Base-by-base conservation (phyloP, 2,329 filamentous ascomycete genomes). In the Ophiocordyceps camponoti-floridani region DNA sequence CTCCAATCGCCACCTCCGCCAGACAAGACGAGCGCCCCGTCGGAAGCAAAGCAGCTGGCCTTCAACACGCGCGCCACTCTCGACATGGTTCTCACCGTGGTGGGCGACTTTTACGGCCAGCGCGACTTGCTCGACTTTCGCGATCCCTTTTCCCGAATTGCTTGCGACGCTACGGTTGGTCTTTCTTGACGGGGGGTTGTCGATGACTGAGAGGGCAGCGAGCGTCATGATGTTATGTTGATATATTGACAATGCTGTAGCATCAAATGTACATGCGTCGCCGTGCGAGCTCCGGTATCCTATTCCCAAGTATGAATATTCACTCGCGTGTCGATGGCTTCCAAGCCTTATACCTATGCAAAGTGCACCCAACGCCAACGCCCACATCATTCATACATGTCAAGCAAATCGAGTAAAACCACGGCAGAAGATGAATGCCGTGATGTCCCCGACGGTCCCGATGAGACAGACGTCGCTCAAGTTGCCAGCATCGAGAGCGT, bases 81-180 rank as follows among this genome's bases (percentile, higher is more conserved):
- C 31, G 88, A 93, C 62, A 94, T 94, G 85, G 84, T 95, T 44
- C 67, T 95, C 52, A 91, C 84, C 0, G 72, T 95, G 33, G 80
- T 83, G 42, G 88, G 86, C 53, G 87, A 94, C 62, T 77, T 84
- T 51, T 96, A 88, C 62, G 87, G 89, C 1, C 89, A 96, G 62
- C 72, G 81, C 50, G 89, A 96, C 60, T 62, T 95, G 49, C 70
- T 95, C 43, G 77, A 83, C 53, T 83, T 80, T 49, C 74, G 86
- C 47, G 74, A 81, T 48, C 73, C 73, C 4, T 78, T 77, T 53
- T 62, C 67, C 19, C 62, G 64, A 31, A 57, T 68, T 51, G 67
- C 61, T n/a, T 2, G 11, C 2, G 33, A 11, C 18, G 7, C 4
- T 5, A 13, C 16, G 2, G 13, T 40, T 4, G 3, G n/a, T 44